Evolutionary conservation across 1,139 yeast species (phyloP), one percentile per base, ranked within the genome.

Genomic region (Pichia cactophila): DNA sequence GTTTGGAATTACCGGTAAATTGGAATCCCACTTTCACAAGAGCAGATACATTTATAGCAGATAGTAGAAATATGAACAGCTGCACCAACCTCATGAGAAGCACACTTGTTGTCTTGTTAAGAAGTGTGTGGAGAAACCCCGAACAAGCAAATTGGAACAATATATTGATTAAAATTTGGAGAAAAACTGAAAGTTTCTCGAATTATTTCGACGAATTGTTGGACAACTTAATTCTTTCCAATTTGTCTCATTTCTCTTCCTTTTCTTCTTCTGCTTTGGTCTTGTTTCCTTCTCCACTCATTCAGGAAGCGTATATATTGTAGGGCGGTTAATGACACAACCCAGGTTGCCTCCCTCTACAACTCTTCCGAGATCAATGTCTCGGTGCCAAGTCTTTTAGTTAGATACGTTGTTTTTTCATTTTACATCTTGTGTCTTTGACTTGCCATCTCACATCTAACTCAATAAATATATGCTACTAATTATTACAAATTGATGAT

Each of bases 281-380:
- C 35, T 45, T 53, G 54, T 11, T 35, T 50, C 62, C 52, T 62
- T 57, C 58, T 54, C 56, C 47, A 63, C 65, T 62, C 65, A 63
- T 63, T 53, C 33, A 52, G 67, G 59, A 61, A 56, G 52, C 58
- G 64, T 63, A 63, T 63, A 61, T 64, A 64, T 64, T 64, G 68
- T 64, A 63, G 68, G 66, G 68, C 56, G 66, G 60, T 59, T 57
- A 58, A 61, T 61, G 64, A 58, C 64, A 51, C 40, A 46, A 38
- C 41, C 57, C 58, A 62, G 66, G 56, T 63, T 59, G 62, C 61
- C 65, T 48, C 66, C 65, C 68, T 63, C 68, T 64, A 64, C 68
- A 64, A 61, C 65, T 55, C 54, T 56, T 61, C 61, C 67, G 52
- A 64, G 66, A 63, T 43, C 12, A 35, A 6, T 7, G 26, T 17